These are phyloP conservation scores for Wolfiporia cocos DNA, from an alignment of 1,284 basidiomycete genomes.

Conservation along the genomic window DNA sequence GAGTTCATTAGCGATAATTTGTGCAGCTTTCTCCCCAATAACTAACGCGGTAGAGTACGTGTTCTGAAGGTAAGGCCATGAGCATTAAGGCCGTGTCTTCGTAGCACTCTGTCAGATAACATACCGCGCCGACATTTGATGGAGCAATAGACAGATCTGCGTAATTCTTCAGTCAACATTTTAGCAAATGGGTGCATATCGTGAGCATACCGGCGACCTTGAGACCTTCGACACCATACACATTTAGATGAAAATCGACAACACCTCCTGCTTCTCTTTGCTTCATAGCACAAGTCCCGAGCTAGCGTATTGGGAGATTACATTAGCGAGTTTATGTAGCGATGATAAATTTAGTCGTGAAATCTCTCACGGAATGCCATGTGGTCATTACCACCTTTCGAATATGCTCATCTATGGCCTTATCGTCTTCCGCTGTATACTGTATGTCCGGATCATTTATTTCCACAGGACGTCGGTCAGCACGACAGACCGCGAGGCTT, in stretches of 20 bases:
- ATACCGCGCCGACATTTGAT: constrained; percentile 29
- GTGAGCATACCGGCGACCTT: constrained; percentile 36
- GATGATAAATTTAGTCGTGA: neutral
- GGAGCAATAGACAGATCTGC: constrained; percentile 58
- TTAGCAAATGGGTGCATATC: neutral
- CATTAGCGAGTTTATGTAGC: neutral
- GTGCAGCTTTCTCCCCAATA: constrained; percentile 62
- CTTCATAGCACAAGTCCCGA: constrained; percentile 54
- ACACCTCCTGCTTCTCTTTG: constrained; percentile 67
- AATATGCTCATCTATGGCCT: constrained; percentile 59
- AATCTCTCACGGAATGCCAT: constrained; percentile 18
- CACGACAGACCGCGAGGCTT: constrained; percentile 10
- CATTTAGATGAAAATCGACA: constrained; percentile 61
- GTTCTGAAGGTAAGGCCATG: constrained; percentile 30
- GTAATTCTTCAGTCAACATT: too few species aligned
- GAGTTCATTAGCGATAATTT: constrained; percentile 51
- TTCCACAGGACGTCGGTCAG: constrained; percentile 10
- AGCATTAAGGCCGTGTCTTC: neutral
- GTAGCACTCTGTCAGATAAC: constrained; percentile 7
- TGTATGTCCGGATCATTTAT: constrained; percentile 35
- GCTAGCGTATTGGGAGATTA: constrained; percentile 5
- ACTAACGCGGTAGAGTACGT: constrained; percentile 65
- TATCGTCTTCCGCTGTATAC: constrained; percentile 56
- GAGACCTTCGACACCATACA: constrained; percentile 65
- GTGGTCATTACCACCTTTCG: constrained; percentile 20